Percentiles rank a stretch among this genome's conserved stretches.
Conservation (phyloP, 495 filamentous ascomycete species). For the Penicillium canescens region DNA sequence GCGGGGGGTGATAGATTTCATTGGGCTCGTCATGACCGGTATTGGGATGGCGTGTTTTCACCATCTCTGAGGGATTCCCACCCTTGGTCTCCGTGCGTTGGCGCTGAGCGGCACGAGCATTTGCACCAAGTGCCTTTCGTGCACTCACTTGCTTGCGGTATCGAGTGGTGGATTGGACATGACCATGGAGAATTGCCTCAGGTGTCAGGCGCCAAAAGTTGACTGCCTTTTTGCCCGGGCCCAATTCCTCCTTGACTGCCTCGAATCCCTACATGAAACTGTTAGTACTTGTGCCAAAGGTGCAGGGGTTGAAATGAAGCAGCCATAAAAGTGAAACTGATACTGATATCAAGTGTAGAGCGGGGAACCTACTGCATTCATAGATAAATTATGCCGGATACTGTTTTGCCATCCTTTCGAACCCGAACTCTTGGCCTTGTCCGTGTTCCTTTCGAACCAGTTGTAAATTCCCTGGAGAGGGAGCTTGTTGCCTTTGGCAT, state of each 20-base stretch:
- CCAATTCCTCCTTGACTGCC: conserved; percentile 50
- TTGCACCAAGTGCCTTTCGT: conserved; percentile 31
- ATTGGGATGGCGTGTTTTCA: not conserved
- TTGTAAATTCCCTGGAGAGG: conserved; percentile 84
- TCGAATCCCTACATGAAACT: conserved; percentile 59
- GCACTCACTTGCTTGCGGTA: conserved; percentile 61
- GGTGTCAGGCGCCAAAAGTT: conserved; percentile 67
- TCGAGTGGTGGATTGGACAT: conserved; percentile 73
- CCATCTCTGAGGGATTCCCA: conserved; percentile 46
- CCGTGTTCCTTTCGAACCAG: conserved; percentile 84
- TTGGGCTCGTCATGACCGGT: conserved; percentile 16
- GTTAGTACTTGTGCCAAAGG: conserved; percentile 9
- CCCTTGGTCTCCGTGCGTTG: conserved; percentile 58
- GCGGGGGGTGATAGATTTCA: conserved; percentile 5
- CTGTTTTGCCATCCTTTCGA: conserved; percentile 94
- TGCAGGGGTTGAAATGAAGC: conserved; percentile 2
- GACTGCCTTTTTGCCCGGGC: conserved; percentile 57
- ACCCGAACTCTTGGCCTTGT: conserved; percentile 63
- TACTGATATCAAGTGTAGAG: not conserved
- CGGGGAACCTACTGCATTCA: conserved; percentile 77
- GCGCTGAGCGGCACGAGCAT: conserved; percentile 46
- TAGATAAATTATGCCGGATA: conserved; percentile 94
- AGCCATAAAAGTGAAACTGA: not conserved
- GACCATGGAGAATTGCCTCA: conserved; percentile 58
- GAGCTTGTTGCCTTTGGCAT: conserved; percentile 63